Conservation (phyloP, 306 rosid genomes). For the Fragaria vesca region DNA sequence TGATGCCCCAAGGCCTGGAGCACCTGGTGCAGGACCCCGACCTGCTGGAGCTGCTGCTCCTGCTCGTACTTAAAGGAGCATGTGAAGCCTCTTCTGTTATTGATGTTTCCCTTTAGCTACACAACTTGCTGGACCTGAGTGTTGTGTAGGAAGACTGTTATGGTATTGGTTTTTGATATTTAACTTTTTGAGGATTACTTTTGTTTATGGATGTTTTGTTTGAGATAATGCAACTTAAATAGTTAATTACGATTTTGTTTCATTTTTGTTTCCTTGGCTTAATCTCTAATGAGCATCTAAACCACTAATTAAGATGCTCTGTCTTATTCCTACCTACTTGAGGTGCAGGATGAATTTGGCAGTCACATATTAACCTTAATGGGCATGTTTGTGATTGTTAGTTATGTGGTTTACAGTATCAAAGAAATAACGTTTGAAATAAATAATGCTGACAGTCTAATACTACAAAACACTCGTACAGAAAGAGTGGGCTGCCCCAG, state of each 20-base stretch:
- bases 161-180: not conserved
- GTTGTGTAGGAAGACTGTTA: constrained; percentile 10
- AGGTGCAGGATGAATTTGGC: not conserved
- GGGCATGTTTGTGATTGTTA: no score
- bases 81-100: not conserved
- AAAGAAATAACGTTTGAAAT: no score
- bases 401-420: no score
- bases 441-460: no score
- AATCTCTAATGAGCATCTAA: not conserved
- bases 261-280: not conserved
- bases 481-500: no score
- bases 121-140: constrained; percentile 4
- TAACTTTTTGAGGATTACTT: not conserved
- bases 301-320: not conserved
- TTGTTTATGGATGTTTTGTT: constrained; percentile 6
- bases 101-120: not conserved
- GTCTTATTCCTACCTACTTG: not conserved
- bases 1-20: constrained; percentile 67
- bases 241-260: not conserved
- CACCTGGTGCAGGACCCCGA: constrained; percentile 68
- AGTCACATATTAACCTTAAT: no score
- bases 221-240: not conserved
- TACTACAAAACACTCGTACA: no score
- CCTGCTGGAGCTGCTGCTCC: constrained; percentile 51
- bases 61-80: constrained; percentile 32